Evolutionary conservation across 2,329 filamentous ascomycete species (phyloP).

Genomic region (Cladophialophora carrionii): DNA sequence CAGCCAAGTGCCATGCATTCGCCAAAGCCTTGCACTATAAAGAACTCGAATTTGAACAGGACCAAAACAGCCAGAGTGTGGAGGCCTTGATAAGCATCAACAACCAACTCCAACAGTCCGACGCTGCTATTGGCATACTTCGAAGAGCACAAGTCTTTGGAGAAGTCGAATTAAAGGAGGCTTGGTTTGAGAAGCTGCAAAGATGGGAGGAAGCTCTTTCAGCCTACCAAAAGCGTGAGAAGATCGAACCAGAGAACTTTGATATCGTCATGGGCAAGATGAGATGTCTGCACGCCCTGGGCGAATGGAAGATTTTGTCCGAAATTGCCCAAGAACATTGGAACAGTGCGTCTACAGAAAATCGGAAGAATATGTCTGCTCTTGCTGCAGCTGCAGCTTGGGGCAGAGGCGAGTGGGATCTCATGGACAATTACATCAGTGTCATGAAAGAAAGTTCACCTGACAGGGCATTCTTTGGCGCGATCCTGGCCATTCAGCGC

Average conservation of each 20-base stretch:
- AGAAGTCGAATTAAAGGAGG: slow-evolving; percentile 94
- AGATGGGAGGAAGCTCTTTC: slow-evolving; percentile 96
- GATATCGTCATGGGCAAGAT: slow-evolving; percentile 99
- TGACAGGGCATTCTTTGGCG: slow-evolving; percentile 95
- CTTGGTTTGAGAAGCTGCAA: slow-evolving; percentile 98
- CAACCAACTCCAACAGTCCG: slow-evolving; percentile 97
- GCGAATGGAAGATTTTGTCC: slow-evolving; percentile 94
- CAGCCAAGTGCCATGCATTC: slow-evolving; percentile 94
- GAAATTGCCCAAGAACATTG: slow-evolving; percentile 89
- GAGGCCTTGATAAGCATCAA: slow-evolving; percentile 99
- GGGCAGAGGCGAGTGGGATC: slow-evolving; percentile 94
- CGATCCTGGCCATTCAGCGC: slow-evolving; percentile 89
- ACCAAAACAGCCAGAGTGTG: slow-evolving; percentile 92
- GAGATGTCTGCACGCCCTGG: slow-evolving; percentile 93
- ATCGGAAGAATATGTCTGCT: slow-evolving; percentile 87
- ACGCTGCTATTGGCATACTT: slow-evolving; percentile 96
- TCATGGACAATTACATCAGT: slow-evolving; percentile 95
- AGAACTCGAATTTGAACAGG: slow-evolving; percentile 95
- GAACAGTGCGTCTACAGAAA: slow-evolving; percentile 83
- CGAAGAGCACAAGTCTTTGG: slow-evolving; percentile 94
- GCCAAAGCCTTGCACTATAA: slow-evolving; percentile 99
- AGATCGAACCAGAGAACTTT: slow-evolving; percentile 74
- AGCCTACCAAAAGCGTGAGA: slow-evolving; percentile 86
- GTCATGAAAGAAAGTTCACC: slow-evolving; percentile 94
- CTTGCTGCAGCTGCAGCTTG: slow-evolving; percentile 94